These are phyloP conservation scores for Salvia miltiorrhiza DNA, from an alignment of 257 asterid species.

Conservation along the genomic window DNA sequence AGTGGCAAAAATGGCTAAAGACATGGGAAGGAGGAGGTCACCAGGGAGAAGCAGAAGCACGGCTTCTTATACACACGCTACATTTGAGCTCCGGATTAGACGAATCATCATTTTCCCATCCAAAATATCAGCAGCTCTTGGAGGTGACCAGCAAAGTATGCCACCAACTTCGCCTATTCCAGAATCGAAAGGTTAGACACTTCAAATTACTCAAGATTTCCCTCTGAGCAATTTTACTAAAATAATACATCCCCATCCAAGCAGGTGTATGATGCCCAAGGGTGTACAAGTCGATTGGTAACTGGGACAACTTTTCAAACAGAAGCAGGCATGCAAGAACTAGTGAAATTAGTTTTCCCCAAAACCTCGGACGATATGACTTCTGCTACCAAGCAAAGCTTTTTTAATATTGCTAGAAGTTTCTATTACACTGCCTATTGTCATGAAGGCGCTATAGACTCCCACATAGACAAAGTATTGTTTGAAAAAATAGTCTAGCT, in stretches of 20 bases:
- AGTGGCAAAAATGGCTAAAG: constrained; percentile 71
- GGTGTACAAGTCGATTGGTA: too few species aligned
- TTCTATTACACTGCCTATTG: constrained; percentile 55
- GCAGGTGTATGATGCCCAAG: too few species aligned
- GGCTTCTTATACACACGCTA: constrained; percentile 42
- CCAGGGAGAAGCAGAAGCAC: constrained; percentile 37
- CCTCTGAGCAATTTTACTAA: too few species aligned
- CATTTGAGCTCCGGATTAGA: constrained; percentile 31
- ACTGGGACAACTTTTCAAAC: constrained; percentile 30
- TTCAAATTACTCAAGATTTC: too few species aligned
- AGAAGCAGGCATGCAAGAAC: constrained; percentile 48
- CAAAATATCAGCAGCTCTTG: constrained; percentile 43
- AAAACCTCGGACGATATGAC: constrained; percentile 34
- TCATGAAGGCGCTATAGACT: constrained; percentile 35
- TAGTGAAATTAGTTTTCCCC: constrained; percentile 44
- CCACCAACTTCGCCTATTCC: constrained; percentile 41
- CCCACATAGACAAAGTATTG: constrained; percentile 32
- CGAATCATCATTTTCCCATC: constrained; percentile 33
- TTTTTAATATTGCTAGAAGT: constrained; percentile 51
- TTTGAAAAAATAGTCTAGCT: constrained; percentile 26
- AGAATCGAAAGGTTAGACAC: constrained; percentile 42
- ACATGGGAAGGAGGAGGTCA: constrained; percentile 25
- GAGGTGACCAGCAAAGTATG: constrained; percentile 34
- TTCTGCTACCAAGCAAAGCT: constrained; percentile 37
- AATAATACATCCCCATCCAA: too few species aligned